Percentiles rank a stretch among this genome's conserved stretches.
These are phyloP conservation scores for Alternaria brassicicola DNA, from an alignment of 2,329 filamentous ascomycete species.

Conservation along the genomic window DNA sequence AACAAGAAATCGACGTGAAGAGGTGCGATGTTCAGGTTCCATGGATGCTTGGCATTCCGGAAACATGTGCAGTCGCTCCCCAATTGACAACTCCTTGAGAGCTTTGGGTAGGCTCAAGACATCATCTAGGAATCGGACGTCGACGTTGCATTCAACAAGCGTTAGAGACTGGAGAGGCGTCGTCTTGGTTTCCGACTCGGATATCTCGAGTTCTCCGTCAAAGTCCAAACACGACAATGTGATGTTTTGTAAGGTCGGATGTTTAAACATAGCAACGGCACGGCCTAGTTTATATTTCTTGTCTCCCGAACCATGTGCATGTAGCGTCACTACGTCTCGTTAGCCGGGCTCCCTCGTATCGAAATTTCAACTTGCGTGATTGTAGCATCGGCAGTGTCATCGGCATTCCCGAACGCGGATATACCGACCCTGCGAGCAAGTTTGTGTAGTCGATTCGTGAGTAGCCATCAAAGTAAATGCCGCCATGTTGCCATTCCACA, in stretches of 20 bases:
- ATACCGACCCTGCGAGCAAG: slow-evolving; percentile 35
- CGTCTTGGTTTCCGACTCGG: slow-evolving; percentile 25
- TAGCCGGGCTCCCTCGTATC: slow-evolving; percentile 5
- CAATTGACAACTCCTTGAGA: slow-evolving; percentile 40
- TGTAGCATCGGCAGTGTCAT: slow-evolving; percentile 37
- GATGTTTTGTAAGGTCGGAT: slow-evolving; percentile 41
- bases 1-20: slow-evolving; percentile 32
- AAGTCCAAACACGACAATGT: slow-evolving; percentile 46
- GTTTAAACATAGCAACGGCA: slow-evolving; percentile 39
- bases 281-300: slow-evolving; percentile 37
- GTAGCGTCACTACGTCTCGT: slow-evolving; percentile 37
- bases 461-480: slow-evolving; percentile 32
- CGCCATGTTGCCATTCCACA: slow-evolving; percentile 31
- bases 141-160: slow-evolving; percentile 48
- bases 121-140: slow-evolving; percentile 32
- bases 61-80: slow-evolving; percentile 42
- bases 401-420: slow-evolving; percentile 21
- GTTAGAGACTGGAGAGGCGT: slow-evolving; percentile 41
- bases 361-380: slow-evolving; percentile 30
- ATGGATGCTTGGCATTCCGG: slow-evolving; percentile 27
- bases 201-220: slow-evolving; percentile 20
- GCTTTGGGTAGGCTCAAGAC: slow-evolving; percentile 42
- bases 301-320: slow-evolving; percentile 38
- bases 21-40: slow-evolving; percentile 26
- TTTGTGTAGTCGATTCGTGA: slow-evolving; percentile 42